Percentiles rank a stretch among this genome's conserved stretches.
Evolutionary conservation across 371 early-diverging fungal species (phyloP).

Genomic region (Funneliformis caledonium): DNA sequence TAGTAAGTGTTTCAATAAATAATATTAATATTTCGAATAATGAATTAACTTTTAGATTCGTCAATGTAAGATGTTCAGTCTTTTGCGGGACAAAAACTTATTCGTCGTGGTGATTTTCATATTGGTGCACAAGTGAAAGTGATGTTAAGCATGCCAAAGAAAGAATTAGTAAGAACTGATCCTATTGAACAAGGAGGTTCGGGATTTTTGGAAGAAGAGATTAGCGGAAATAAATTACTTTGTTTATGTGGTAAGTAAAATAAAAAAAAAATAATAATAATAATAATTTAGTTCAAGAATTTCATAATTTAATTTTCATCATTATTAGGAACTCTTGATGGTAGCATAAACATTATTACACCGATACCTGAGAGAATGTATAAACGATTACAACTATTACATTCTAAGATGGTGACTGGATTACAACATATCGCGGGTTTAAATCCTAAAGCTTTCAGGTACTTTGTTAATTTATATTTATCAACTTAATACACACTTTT

Average conservation of each 20-base stretch:
- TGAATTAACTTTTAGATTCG: not conserved
- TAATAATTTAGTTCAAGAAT: not conserved
- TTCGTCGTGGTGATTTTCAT: slow-evolving; percentile 90
- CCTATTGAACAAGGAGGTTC: slow-evolving; percentile 43
- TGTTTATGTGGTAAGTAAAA: slow-evolving; percentile 56
- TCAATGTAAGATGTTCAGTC: slow-evolving; percentile 77
- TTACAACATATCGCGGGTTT: slow-evolving; percentile 86
- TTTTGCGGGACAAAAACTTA: slow-evolving; percentile 84
- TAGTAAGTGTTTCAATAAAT: slow-evolving; percentile 51
- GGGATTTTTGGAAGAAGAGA: slow-evolving; percentile 1
- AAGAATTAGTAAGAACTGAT: slow-evolving; percentile 39
- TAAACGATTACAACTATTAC: slow-evolving; percentile 80
- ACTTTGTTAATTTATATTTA: slow-evolving; percentile 28
- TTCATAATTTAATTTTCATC: not conserved
- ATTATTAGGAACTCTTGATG: slow-evolving; percentile 65
- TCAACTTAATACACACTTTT: not conserved
- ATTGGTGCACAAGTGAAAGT: slow-evolving; percentile 74
- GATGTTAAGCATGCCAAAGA: slow-evolving; percentile 64
- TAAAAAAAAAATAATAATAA: slow-evolving; percentile 3
- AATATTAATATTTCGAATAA: not conserved
- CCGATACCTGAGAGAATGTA: slow-evolving; percentile 90
- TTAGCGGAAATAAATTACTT: slow-evolving; percentile 40
- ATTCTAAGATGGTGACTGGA: slow-evolving; percentile 78
- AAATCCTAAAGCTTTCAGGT: slow-evolving; percentile 89
- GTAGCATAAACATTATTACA: slow-evolving; percentile 71